Percentiles rank a stretch among this genome's conserved stretches.
Conservation (phyloP, 305 asterid genomes). For the Rubia peregrina region DNA sequence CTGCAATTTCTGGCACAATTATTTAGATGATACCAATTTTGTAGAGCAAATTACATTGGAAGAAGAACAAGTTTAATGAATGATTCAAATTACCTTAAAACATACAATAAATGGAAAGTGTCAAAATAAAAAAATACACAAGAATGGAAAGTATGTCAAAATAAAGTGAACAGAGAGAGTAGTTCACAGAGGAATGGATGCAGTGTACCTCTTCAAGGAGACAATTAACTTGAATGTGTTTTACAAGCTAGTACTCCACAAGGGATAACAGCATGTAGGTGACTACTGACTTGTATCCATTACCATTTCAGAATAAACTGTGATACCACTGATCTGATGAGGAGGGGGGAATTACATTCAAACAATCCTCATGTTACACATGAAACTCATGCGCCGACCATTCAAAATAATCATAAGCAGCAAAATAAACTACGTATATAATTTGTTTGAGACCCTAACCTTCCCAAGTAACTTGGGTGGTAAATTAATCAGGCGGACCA, state of each 20-base stretch:
- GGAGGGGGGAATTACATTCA: not conserved
- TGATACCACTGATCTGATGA: not conserved
- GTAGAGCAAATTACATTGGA: no score
- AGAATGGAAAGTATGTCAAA: no score
- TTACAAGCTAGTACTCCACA: not conserved
- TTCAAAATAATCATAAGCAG: not conserved
- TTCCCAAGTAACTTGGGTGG: no score
- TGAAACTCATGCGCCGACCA: not conserved
- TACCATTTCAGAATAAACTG: slow-evolving; percentile 15
- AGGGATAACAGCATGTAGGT: not conserved
- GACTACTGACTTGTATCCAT: not conserved
- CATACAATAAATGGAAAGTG: no score
- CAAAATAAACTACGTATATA: not conserved
- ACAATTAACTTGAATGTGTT: not conserved
- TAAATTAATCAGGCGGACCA: no score
- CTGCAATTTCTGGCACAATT: no score
- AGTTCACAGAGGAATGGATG: not conserved
- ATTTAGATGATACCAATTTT: no score
- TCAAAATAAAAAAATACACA: no score
- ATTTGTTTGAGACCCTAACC: not conserved
- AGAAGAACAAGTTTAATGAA: no score
- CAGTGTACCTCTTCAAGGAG: not conserved
- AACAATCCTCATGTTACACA: not conserved
- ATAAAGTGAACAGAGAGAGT: no score
- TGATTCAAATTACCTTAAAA: no score